These are phyloP conservation scores for Plasmopara viticola DNA, from an alignment of 352 stramenopile species.

Conservation along the genomic window DNA sequence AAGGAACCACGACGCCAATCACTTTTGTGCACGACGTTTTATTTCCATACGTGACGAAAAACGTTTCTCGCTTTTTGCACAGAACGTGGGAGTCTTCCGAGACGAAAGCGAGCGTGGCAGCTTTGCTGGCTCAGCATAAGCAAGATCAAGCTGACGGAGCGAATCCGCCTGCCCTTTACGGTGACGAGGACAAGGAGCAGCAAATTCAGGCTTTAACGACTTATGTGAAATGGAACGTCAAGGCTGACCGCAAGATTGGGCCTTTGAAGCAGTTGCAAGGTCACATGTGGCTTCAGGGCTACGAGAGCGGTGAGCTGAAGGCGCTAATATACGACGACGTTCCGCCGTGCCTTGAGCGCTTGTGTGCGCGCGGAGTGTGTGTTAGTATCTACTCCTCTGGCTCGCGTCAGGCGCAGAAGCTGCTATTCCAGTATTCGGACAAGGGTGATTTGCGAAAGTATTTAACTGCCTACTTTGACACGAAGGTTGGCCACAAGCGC, in stretches of 20 bases:
- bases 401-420: constrained; percentile 77
- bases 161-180: constrained; percentile 23
- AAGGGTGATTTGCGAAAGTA: constrained; percentile 70
- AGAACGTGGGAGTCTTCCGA: constrained; percentile 47
- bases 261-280: constrained; percentile 89
- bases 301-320: constrained; percentile 80
- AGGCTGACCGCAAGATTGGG: constrained; percentile 74
- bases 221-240: constrained; percentile 74
- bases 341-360: constrained; percentile 73
- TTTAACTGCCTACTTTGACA: constrained; percentile 85
- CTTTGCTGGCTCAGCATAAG: constrained; percentile 38
- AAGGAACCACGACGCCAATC: constrained; percentile 94
- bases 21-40: constrained; percentile 94
- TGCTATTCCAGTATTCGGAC: constrained; percentile 84
- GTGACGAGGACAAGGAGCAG: constrained; percentile 14
- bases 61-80: constrained; percentile 51
- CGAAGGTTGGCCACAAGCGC: constrained; percentile 74
- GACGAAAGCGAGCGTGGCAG: constrained; percentile 45
- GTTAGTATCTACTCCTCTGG: constrained; percentile 94
- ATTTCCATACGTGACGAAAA: constrained; percentile 86
- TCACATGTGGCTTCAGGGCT: constrained; percentile 87
- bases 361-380: constrained; percentile 55
- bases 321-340: constrained; percentile 91
- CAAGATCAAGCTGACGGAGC: constrained; percentile 32
- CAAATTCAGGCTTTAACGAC: constrained; percentile 32